Evolutionary conservation across 129 eudicot genomes (phyloP).

Genomic region (Centella asiatica): DNA sequence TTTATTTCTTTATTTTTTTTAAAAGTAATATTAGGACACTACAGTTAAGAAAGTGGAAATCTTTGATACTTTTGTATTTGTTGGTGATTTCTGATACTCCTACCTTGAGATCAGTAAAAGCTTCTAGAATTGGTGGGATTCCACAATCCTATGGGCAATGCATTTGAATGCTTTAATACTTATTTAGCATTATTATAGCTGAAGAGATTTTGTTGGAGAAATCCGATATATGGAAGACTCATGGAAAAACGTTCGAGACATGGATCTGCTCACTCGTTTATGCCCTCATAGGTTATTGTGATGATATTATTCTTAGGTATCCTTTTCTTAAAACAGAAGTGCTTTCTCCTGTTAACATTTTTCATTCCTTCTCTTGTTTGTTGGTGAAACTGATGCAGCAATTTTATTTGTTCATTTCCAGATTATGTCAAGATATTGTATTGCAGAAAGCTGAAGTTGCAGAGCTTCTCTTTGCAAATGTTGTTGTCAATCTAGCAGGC

Average conservation of each 20-base stretch:
- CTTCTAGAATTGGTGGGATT: neutral
- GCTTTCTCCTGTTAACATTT: conserved; percentile 4
- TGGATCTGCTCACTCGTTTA: conserved; percentile 91
- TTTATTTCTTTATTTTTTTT: too few species aligned
- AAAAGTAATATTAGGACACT: too few species aligned
- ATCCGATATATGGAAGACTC: conserved; percentile 59
- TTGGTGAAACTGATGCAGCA: neutral
- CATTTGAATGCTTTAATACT: neutral
- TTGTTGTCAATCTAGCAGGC: conserved; percentile 72
- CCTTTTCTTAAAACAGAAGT: conserved; percentile 9
- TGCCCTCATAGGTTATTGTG: conserved; percentile 69
- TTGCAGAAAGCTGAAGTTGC: conserved; percentile 93
- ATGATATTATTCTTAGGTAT: conserved; percentile 77
- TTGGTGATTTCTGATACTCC: neutral
- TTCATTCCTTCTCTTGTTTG: neutral
- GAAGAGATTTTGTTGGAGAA: conserved; percentile 59
- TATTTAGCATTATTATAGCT: conserved; percentile 38
- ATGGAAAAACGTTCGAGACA: conserved; percentile 62
- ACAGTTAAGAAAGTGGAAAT: neutral
- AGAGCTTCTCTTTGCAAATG: conserved; percentile 71
- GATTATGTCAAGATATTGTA: conserved; percentile 93
- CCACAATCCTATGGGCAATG: neutral
- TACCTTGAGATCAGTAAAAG: neutral
- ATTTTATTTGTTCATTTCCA: conserved; percentile 16
- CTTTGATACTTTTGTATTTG: neutral